phyloP scores from a whole-genome alignment of 306 rosid genomes.

The Sicyos edulis region DNA sequence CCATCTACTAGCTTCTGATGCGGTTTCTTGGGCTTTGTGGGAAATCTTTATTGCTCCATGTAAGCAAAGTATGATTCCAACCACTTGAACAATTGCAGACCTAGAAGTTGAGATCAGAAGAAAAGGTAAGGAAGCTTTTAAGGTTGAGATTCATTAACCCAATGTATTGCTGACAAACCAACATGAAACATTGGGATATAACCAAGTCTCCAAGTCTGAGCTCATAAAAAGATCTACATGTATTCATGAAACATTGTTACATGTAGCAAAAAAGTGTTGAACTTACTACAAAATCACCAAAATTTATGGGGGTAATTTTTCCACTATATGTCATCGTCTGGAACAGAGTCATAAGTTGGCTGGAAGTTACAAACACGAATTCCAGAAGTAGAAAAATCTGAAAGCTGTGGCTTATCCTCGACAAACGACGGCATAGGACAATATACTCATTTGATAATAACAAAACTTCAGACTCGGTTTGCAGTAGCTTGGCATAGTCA shows the following conservation, averaged over 20 bases:
- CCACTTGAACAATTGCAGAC: slow-evolving; percentile 36
- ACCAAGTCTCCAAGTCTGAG: slow-evolving; percentile 10
- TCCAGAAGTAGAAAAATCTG: slow-evolving; percentile 36
- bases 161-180: neutral
- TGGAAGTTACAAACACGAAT: slow-evolving; percentile 35
- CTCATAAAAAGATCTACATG: neutral
- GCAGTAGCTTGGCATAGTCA: slow-evolving; percentile 39
- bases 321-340: slow-evolving; percentile 30
- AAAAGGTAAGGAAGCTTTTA: neutral
- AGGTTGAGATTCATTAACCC: neutral
- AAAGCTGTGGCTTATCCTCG: slow-evolving; percentile 51
- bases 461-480: slow-evolving; percentile 38
- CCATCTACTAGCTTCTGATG: slow-evolving; percentile 42
- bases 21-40: slow-evolving; percentile 39
- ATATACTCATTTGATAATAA: slow-evolving; percentile 34
- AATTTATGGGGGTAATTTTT: slow-evolving; percentile 33
- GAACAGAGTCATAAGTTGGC: slow-evolving; percentile 33
- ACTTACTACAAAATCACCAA: slow-evolving; percentile 45
- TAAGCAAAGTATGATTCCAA: slow-evolving; percentile 36
- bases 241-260: neutral
- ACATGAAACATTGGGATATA: neutral
- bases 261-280: neutral
- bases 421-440: slow-evolving; percentile 30
- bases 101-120: slow-evolving; percentile 19
- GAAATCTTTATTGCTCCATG: slow-evolving; percentile 45